A percentile compares a stretch with the other conserved stretches of the same genome.
Conservation (phyloP, 345 rosid species). For the Reutealis trisperma region DNA sequence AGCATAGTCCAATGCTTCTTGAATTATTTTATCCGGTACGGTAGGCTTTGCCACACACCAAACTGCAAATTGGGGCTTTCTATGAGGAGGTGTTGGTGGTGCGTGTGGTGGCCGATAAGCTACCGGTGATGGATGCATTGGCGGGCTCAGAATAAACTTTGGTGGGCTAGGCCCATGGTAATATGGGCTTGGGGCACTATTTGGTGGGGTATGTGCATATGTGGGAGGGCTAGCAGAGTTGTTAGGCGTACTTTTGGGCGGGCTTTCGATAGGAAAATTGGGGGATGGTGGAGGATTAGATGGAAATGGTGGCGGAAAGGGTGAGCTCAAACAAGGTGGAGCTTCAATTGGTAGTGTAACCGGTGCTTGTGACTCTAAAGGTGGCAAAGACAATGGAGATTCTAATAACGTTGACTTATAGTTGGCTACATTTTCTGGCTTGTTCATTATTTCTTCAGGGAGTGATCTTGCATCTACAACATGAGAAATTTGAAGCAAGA, state of each 20-base stretch:
- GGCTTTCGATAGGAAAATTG: background rate
- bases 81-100: constrained; percentile 23
- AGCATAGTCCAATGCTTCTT: constrained; percentile 51
- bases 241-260: background rate
- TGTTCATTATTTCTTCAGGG: background rate
- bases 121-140: background rate
- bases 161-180: constrained; percentile 17
- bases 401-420: constrained; percentile 7
- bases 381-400: constrained; percentile 28
- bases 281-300: constrained; percentile 18
- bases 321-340: constrained; percentile 20
- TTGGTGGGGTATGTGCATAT: constrained; percentile 21
- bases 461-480: constrained; percentile 32
- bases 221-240: background rate
- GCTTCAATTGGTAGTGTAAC: constrained; percentile 15
- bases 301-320: constrained; percentile 11
- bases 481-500: too few relatives aligned
- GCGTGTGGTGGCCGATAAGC: constrained; percentile 4
- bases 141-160: too few relatives aligned
- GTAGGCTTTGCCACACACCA: constrained; percentile 58
- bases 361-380: constrained; percentile 29
- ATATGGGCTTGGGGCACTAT: background rate
- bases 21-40: constrained; percentile 36
- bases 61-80: constrained; percentile 8
- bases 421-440: background rate